phyloP scores from a whole-genome alignment of 1,284 basidiomycete species.

The Puccinia horiana region DNA sequence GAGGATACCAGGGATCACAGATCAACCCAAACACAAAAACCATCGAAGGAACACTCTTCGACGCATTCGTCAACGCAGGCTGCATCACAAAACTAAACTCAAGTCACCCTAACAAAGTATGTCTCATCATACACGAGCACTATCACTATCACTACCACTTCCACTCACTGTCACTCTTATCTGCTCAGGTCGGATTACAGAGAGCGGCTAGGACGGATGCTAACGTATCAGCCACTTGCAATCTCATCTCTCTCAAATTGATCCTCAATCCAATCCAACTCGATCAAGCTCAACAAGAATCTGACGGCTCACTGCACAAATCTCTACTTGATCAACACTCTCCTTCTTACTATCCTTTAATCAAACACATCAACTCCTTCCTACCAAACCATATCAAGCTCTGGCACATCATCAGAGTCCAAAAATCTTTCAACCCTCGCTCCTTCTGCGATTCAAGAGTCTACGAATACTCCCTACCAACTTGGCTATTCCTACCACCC shows the following conservation, averaged over 20 bases:
- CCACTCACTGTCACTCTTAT: neutral
- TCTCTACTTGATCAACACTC: neutral
- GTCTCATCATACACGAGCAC: neutral
- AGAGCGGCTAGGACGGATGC: slow-evolving; percentile 94
- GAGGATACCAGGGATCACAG: slow-evolving; percentile 87
- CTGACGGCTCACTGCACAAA: neutral
- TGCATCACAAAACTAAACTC: slow-evolving; percentile 91
- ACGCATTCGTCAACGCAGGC: slow-evolving; percentile 81
- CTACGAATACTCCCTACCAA: slow-evolving; percentile 96
- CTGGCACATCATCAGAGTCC: slow-evolving; percentile 84
- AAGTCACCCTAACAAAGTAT: slow-evolving; percentile 79
- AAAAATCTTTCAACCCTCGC: slow-evolving; percentile 90
- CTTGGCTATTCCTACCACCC: slow-evolving; percentile 89
- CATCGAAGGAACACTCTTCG: slow-evolving; percentile 87
- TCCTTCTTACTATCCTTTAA: slow-evolving; percentile 60
- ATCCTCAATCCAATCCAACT: slow-evolving; percentile 54
- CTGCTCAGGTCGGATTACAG: slow-evolving; percentile 71
- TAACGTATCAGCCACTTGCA: slow-evolving; percentile 95
- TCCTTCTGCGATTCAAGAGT: slow-evolving; percentile 84
- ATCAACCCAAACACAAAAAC: slow-evolving; percentile 72
- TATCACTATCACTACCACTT: neutral
- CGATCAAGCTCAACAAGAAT: neutral
- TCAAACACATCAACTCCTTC: slow-evolving; percentile 77
- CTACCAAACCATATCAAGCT: slow-evolving; percentile 87
- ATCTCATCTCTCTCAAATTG: slow-evolving; percentile 65